Evolutionary conservation across 1,284 basidiomycete genomes (phyloP).

Genomic region (Fomitiporia mediterranea): DNA sequence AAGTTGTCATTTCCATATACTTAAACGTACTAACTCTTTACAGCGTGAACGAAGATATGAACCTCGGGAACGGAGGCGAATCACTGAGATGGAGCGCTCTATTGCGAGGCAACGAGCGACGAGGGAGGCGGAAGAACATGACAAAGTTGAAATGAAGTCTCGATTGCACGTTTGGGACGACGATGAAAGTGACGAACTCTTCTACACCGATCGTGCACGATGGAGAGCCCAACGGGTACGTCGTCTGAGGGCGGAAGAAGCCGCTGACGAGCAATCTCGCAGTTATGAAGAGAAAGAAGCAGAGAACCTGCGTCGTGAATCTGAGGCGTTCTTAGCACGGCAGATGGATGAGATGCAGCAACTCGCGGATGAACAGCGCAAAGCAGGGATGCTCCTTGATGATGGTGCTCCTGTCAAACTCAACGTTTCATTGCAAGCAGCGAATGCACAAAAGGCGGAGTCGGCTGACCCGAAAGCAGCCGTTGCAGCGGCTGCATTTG

Average conservation of each 20-base stretch:
- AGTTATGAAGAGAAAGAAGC: constrained; percentile 78
- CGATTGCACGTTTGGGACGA: constrained; percentile 84
- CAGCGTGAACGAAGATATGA: constrained; percentile 82
- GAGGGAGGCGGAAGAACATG: constrained; percentile 71
- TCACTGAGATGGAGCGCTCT: constrained; percentile 70
- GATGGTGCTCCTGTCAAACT: constrained; percentile 85
- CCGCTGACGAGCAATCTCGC: constrained; percentile 78
- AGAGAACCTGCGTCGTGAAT: constrained; percentile 79
- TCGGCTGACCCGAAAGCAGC: constrained; percentile 42
- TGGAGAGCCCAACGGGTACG: constrained; percentile 73
- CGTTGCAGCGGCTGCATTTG: constrained; percentile 58
- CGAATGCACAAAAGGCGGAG: constrained; percentile 43
- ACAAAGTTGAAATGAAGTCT: constrained; percentile 64
- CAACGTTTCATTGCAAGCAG: constrained; percentile 60
- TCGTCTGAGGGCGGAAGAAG: constrained; percentile 66
- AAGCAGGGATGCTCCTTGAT: constrained; percentile 83
- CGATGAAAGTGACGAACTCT: constrained; percentile 82
- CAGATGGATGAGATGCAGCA: constrained; percentile 92
- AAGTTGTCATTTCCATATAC: neutral
- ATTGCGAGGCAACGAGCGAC: constrained; percentile 67
- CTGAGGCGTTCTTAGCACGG: constrained; percentile 80
- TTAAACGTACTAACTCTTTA: constrained; percentile 2
- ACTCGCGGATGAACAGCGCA: constrained; percentile 80
- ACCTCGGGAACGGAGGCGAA: constrained; percentile 70
- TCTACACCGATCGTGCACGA: constrained; percentile 75